A percentile compares a stretch with the other conserved stretches of the same genome.
phyloP scores from a whole-genome alignment of 2,329 filamentous ascomycete species.

The Fusarium fujikuroi region DNA sequence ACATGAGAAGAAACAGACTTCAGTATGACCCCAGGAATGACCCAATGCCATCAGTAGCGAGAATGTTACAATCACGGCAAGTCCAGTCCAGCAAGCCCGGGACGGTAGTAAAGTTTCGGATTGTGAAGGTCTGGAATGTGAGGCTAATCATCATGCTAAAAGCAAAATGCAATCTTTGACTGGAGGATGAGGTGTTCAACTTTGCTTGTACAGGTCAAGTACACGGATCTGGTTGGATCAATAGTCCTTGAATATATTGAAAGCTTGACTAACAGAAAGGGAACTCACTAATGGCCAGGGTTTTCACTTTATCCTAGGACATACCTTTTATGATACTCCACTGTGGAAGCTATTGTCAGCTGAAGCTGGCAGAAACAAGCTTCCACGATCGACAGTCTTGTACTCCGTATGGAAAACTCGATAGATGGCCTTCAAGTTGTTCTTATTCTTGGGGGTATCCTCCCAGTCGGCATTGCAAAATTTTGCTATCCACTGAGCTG shows the following conservation, averaged over 20 bases:
- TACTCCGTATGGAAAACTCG: not conserved
- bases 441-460: not conserved
- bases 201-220: not conserved
- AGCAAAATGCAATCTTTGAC: not conserved
- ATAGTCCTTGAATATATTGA: not conserved
- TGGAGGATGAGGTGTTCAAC: not conserved
- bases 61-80: not conserved
- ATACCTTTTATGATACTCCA: not conserved
- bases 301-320: not conserved
- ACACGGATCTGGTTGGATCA: not conserved
- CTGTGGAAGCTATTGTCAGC: not conserved
- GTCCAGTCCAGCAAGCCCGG: not conserved
- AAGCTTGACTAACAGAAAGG: not conserved
- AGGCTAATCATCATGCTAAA: not conserved
- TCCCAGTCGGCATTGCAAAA: not conserved
- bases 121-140: constrained; percentile 13
- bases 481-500: not conserved
- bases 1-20: not conserved
- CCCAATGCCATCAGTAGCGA: constrained; percentile 1
- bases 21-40: not conserved
- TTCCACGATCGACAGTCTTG: not conserved
- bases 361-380: not conserved
- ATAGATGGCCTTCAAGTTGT: not conserved
- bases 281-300: not conserved
- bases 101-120: not conserved